These are phyloP conservation scores for Stephanodiscus triporus DNA, from an alignment of 108 stramenopile genomes.

Conservation along the genomic window DNA sequence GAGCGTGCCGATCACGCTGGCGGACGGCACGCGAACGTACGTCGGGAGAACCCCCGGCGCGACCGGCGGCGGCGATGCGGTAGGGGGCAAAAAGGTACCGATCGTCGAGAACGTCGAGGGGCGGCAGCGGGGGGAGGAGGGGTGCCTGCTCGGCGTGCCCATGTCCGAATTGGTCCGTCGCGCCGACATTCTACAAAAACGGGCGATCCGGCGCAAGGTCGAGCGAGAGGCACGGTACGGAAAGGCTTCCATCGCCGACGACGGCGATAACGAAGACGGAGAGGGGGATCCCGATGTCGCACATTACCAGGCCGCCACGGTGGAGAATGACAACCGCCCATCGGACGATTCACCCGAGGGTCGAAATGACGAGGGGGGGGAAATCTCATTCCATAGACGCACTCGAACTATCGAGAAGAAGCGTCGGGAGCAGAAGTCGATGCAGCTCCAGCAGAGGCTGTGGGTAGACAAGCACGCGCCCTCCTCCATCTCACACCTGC, in stretches of 20 bases:
- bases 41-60: constrained; percentile 11
- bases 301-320: constrained; percentile 16
- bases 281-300: constrained; percentile 14
- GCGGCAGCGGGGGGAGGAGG: constrained; percentile 6
- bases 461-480: constrained; percentile 97
- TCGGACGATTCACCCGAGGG: constrained; percentile 38
- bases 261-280: too few relatives aligned
- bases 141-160: constrained; percentile 42
- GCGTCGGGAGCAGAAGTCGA: constrained; percentile 19
- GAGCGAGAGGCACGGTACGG: constrained; percentile 29
- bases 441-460: constrained; percentile 50
- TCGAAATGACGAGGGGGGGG: too few relatives aligned
- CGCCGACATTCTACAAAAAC: constrained; percentile 45
- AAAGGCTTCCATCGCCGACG: too few relatives aligned
- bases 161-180: constrained; percentile 53
- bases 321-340: background rate
- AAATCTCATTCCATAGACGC: too few relatives aligned
- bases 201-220: constrained; percentile 41
- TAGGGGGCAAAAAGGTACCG: background rate
- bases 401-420: constrained; percentile 13
- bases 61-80: background rate
- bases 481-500: constrained; percentile 78
- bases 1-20: constrained; percentile 37
- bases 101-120: too few relatives aligned
- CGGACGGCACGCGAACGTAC: constrained; percentile 37